Conservation (phyloP, 192 early-diverging fungal genomes). For the Coemansia reversa region DNA sequence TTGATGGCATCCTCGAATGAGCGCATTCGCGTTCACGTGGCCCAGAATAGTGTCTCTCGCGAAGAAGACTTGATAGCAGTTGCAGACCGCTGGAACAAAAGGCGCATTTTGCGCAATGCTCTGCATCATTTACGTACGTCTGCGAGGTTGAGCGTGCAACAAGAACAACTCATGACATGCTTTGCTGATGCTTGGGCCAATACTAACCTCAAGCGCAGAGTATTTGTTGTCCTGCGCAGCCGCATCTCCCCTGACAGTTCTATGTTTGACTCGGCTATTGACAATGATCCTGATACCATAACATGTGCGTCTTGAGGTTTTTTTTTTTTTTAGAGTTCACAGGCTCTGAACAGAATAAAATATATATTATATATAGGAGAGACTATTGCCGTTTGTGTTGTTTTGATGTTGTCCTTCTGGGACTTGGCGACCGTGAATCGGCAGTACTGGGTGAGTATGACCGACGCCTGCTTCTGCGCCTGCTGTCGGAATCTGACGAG, state of each 20-base stretch:
- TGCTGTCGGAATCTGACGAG: background rate
- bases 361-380: no score
- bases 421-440: slow-evolving; percentile 1
- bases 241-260: slow-evolving; percentile 30
- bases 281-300: no score
- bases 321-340: slow-evolving; percentile 11
- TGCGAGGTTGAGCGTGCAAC: slow-evolving; percentile 2
- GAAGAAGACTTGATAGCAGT: slow-evolving; percentile 8
- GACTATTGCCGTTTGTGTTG: background rate
- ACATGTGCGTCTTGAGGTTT: no score
- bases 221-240: slow-evolving; percentile 23
- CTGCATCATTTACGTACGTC: slow-evolving; percentile 3
- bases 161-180: slow-evolving; percentile 18
- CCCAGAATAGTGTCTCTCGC: slow-evolving; percentile 3
- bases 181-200: slow-evolving; percentile 42
- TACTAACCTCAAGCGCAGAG: slow-evolving; percentile 24
- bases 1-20: slow-evolving; percentile 26
- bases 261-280: slow-evolving; percentile 13
- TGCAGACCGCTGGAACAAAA: slow-evolving; percentile 15
- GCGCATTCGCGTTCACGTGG: slow-evolving; percentile 17
- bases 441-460: no score
- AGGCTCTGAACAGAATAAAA: no score
- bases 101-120: background rate
- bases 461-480: background rate
- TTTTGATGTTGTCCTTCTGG: slow-evolving; percentile 3